phyloP scores from a whole-genome alignment of 78 protist genomes.

The Emiliania huxleyi region DNA sequence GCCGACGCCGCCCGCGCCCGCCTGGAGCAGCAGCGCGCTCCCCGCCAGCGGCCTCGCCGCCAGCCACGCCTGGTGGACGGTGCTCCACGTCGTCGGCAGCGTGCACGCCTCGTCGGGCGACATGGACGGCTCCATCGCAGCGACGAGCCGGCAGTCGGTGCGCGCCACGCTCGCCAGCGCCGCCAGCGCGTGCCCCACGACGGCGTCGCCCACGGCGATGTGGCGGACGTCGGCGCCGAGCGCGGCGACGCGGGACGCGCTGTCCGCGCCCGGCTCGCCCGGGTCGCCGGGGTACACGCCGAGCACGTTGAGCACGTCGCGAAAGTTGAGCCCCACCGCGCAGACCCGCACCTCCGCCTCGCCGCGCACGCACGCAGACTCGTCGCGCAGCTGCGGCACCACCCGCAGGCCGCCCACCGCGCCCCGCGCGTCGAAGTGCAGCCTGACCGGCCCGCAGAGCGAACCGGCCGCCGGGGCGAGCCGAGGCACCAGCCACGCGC shows the following conservation, averaged over 20 bases:
- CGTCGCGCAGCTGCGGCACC: neutral
- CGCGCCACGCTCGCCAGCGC: neutral
- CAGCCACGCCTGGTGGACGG: neutral
- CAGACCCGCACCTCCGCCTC: neutral
- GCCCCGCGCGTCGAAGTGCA: conserved; percentile 10
- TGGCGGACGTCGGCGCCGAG: neutral
- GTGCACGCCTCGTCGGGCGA: neutral
- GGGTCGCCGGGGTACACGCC: neutral
- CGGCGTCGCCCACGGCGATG: neutral
- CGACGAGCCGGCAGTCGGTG: neutral
- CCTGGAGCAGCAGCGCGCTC: neutral
- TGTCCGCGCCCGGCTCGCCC: neutral
- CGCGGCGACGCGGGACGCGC: neutral
- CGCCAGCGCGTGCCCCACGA: neutral
- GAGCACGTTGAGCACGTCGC: conserved; percentile 6
- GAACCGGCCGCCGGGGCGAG: neutral
- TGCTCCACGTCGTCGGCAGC: neutral
- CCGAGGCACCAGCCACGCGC: neutral
- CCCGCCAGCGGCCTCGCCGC: neutral
- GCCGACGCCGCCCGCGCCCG: conserved; percentile 46
- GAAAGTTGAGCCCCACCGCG: neutral
- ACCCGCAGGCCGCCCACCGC: neutral
- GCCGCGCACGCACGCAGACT: neutral
- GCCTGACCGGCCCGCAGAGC: neutral
- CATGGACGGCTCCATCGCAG: neutral